These are phyloP conservation scores for Gloeopeniophorella convolvens DNA, from an alignment of 768 basidiomycete genomes.

Conservation along the genomic window DNA sequence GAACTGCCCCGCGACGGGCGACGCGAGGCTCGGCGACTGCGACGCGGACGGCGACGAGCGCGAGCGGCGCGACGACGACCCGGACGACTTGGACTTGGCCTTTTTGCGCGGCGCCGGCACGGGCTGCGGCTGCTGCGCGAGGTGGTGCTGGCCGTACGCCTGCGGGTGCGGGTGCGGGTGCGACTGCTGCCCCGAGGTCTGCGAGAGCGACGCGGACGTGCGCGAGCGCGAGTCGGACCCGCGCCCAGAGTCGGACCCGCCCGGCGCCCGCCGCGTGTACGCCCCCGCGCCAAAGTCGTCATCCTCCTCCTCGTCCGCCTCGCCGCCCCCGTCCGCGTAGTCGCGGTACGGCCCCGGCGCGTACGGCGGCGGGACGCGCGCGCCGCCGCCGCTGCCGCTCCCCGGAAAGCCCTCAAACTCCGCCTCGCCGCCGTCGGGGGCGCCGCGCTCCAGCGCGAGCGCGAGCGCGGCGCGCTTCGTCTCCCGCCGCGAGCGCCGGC, in stretches of 20 bases:
- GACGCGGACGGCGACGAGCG: slow-evolving; percentile 38
- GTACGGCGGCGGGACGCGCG: slow-evolving; percentile 20
- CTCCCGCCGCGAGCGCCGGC: slow-evolving; percentile 41
- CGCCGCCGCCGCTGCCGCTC: slow-evolving; percentile 29
- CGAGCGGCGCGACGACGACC: slow-evolving; percentile 29
- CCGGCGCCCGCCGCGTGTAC: slow-evolving; percentile 35
- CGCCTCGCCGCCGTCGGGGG: slow-evolving; percentile 24
- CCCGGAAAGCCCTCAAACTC: slow-evolving; percentile 68
- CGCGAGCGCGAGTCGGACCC: slow-evolving; percentile 59
- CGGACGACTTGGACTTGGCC: slow-evolving; percentile 20
- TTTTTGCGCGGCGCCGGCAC: slow-evolving; percentile 13
- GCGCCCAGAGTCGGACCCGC: slow-evolving; percentile 29
- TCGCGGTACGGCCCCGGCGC: slow-evolving; percentile 15
- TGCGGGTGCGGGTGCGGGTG: not conserved
- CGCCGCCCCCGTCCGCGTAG: slow-evolving; percentile 25
- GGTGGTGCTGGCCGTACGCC: slow-evolving; percentile 24
- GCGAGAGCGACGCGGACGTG: slow-evolving; percentile 46
- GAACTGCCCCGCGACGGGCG: slow-evolving; percentile 35
- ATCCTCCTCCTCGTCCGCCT: slow-evolving; percentile 44
- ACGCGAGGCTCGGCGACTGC: slow-evolving; percentile 36
- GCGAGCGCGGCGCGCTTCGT: slow-evolving; percentile 36
- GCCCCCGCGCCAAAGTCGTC: slow-evolving; percentile 53
- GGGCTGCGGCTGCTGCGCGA: slow-evolving; percentile 22
- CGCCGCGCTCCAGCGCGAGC: slow-evolving; percentile 29
- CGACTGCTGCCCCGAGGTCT: slow-evolving; percentile 12